Conservation (phyloP, 495 filamentous ascomycete genomes). For the Penicillium cataractarum region DNA sequence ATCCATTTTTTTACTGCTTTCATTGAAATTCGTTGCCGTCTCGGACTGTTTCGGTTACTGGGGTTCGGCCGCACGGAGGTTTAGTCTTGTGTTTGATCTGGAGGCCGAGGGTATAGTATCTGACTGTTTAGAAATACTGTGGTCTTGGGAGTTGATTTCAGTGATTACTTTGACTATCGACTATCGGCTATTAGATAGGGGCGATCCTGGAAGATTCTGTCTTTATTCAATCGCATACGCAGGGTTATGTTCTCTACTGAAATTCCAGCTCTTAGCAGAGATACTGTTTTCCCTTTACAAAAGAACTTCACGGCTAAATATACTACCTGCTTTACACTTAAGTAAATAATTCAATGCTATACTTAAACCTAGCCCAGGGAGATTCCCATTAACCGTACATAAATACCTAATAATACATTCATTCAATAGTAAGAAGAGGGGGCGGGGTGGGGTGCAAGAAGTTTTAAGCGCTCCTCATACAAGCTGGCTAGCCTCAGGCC, state of each 20-base stretch:
- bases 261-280: too few species aligned
- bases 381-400: not conserved
- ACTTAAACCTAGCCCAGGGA: not conserved
- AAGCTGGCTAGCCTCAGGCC: not conserved
- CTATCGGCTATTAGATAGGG: too few species aligned
- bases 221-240: too few species aligned
- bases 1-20: not conserved
- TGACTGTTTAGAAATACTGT: not conserved
- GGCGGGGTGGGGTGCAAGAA: not conserved
- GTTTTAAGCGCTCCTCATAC: too few species aligned
- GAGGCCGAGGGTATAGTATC: slow-evolving; percentile 7
- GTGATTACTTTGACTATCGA: too few species aligned
- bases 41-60: slow-evolving; percentile 42
- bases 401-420: not conserved
- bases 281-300: not conserved
- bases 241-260: too few species aligned
- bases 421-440: not conserved
- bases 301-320: too few species aligned
- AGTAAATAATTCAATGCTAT: not conserved
- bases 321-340: not conserved
- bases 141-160: not conserved
- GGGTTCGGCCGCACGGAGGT: slow-evolving; percentile 45
- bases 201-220: too few species aligned
- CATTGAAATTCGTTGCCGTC: slow-evolving; percentile 13
- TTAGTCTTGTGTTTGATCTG: not conserved